Base-by-base conservation (phyloP, 805 yeast species). In the Saccharomycopsis lassenensis region DNA sequence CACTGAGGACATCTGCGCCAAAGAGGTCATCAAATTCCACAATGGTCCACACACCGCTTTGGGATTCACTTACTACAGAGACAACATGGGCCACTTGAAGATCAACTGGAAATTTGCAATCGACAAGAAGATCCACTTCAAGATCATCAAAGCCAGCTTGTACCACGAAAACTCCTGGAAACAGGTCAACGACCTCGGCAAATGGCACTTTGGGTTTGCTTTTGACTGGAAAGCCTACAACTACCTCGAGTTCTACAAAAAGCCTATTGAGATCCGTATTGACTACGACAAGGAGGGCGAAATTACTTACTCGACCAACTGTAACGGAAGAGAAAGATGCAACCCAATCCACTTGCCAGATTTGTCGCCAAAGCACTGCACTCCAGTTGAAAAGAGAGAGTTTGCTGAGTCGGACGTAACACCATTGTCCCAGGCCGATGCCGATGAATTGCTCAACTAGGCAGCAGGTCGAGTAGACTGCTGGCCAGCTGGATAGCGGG, bases 171-270 rank as follows among this genome's bases (percentile, higher is more conserved):
- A 26, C 29, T n/a, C 6, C 29, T 26, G 29, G 29, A 26, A 26
- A n/a, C n/a, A n/a, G n/a, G n/a, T n/a, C n/a, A n/a, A n/a, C n/a
- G 28, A 24, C 27, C 17, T 22, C 28, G 18, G 14, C 27, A 33
- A 19, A 33, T 35, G 39, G 40, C 25, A 23, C 12, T 24, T 18
- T 4, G 40, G 40, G 8, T 36, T 36, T 39, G 39, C 32, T 10
- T 36, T 36, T 19, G 42, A 36, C 39, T 36, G 40, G 40, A 24
- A 24, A 15, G 40, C 39, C 12, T 19, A 33, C 19, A 20, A 37
- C 32, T 36, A 39, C 39, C 18, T 36, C 26, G 40, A 36, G 14
- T 17, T 36, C 24, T 22, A 8, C 23, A 33, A 36, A 15, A 36
- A 36, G 28, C 40, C 39, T 8, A 33, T 36, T 18, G 40, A 36